Conservation (phyloP, 257 asterid species). For the Solanum sparsipilum region DNA sequence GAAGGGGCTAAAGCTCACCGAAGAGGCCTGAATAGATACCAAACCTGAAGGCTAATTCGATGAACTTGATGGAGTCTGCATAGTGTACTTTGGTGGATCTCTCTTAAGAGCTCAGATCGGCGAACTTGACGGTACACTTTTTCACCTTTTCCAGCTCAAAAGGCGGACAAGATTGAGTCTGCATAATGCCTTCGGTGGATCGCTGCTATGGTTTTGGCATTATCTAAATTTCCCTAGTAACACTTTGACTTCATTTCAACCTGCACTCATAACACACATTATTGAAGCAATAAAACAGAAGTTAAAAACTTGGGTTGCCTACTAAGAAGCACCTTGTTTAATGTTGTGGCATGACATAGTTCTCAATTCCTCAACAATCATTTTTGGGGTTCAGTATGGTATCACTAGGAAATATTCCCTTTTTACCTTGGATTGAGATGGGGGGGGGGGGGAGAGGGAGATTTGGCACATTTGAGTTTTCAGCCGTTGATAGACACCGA, state of each 20-base stretch:
- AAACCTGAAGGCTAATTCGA: not conserved
- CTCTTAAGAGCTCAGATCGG: not conserved
- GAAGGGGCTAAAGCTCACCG: not conserved
- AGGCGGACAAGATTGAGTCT: not conserved
- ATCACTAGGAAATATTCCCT: too few relatives aligned
- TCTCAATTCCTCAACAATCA: too few relatives aligned
- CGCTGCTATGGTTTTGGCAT: not conserved
- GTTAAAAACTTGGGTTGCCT: too few relatives aligned
- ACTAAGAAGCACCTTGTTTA: too few relatives aligned
- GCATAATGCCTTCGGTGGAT: not conserved
- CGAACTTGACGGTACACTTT: too few relatives aligned
- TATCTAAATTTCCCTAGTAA: not conserved
- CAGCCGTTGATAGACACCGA: not conserved
- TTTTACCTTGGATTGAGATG: too few relatives aligned
- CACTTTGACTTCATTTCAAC: not conserved
- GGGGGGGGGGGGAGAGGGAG: too few relatives aligned
- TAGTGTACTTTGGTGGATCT: not conserved
- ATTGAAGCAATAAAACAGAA: not conserved
- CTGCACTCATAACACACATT: not conserved
- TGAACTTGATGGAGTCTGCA: not conserved
- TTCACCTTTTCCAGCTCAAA: not conserved
- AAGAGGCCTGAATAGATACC: not conserved
- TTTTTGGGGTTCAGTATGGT: too few relatives aligned
- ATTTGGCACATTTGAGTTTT: not conserved
- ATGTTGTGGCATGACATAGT: too few relatives aligned